These are phyloP conservation scores for Hyaloscypha hepaticicola DNA, from an alignment of 495 filamentous ascomycete species.

Conservation along the genomic window DNA sequence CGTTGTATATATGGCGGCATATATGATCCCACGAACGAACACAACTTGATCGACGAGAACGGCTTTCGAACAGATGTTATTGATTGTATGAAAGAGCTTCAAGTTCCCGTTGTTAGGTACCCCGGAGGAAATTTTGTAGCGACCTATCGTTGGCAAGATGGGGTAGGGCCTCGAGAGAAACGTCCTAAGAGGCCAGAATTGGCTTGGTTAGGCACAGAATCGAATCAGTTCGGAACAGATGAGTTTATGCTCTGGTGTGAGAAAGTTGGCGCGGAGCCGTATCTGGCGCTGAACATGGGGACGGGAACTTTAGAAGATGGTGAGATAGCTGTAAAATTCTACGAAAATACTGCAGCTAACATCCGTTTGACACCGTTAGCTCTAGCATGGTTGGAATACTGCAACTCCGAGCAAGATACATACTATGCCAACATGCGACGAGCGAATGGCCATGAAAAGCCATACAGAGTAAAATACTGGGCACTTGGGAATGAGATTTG, in stretches of 20 bases:
- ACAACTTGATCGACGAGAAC: slow-evolving; percentile 46
- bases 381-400: slow-evolving; percentile 65
- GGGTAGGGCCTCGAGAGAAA: slow-evolving; percentile 57
- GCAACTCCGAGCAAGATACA: slow-evolving; percentile 59
- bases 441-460: slow-evolving; percentile 60
- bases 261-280: slow-evolving; percentile 58
- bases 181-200: slow-evolving; percentile 57
- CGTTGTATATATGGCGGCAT: slow-evolving; percentile 68
- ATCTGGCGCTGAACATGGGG: slow-evolving; percentile 62
- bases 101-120: slow-evolving; percentile 60
- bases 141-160: slow-evolving; percentile 66
- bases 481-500: slow-evolving; percentile 57
- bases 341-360: neutral
- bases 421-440: slow-evolving; percentile 64
- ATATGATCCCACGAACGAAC: slow-evolving; percentile 50
- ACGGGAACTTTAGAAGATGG: slow-evolving; percentile 64
- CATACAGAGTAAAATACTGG: slow-evolving; percentile 49
- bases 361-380: neutral
- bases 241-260: slow-evolving; percentile 69
- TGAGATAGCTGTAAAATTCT: neutral
- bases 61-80: slow-evolving; percentile 65
- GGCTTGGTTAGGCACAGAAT: slow-evolving; percentile 61
- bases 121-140: slow-evolving; percentile 66
- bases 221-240: slow-evolving; percentile 63
- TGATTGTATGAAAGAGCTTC: slow-evolving; percentile 54